Conservation (phyloP, 2,329 filamentous ascomycete species). For the Chalara sp. region DNA sequence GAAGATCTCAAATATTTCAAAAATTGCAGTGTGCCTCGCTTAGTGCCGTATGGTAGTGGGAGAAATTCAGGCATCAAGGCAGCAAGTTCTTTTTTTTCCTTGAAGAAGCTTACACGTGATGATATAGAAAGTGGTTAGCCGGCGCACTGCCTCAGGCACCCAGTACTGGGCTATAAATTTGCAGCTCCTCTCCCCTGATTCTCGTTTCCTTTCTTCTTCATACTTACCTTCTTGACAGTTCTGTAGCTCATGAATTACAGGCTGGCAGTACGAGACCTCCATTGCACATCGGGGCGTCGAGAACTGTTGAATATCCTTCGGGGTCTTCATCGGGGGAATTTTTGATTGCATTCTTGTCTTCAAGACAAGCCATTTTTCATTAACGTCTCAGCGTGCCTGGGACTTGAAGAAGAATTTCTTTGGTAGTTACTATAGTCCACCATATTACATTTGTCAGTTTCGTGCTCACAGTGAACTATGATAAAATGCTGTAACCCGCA, state of each 20-base stretch:
- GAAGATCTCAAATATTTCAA: background rate
- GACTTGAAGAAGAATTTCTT: constrained; percentile 29
- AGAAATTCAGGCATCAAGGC: no score
- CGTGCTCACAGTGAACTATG: no score
- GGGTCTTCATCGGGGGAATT: constrained; percentile 28
- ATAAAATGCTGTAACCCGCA: no score
- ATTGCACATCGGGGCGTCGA: constrained; percentile 51
- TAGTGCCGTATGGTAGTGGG: no score
- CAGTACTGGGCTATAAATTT: background rate
- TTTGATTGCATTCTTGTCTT: constrained; percentile 24
- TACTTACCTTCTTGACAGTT: constrained; percentile 31
- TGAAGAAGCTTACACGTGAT: no score
- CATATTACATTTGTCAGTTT: no score
- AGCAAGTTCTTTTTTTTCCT: background rate
- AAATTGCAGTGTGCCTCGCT: background rate
- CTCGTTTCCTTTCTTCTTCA: constrained; percentile 24
- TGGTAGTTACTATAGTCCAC: no score
- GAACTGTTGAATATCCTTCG: constrained; percentile 28
- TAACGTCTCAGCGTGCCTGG: constrained; percentile 25
- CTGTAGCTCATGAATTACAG: constrained; percentile 24
- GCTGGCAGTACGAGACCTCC: constrained; percentile 37
- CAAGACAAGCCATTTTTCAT: constrained; percentile 29
- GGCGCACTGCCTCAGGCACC: background rate
- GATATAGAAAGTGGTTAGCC: no score
- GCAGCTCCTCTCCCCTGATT: background rate